Conservation (phyloP, 305 asterid genomes). For the Fraxinus platypoda region DNA sequence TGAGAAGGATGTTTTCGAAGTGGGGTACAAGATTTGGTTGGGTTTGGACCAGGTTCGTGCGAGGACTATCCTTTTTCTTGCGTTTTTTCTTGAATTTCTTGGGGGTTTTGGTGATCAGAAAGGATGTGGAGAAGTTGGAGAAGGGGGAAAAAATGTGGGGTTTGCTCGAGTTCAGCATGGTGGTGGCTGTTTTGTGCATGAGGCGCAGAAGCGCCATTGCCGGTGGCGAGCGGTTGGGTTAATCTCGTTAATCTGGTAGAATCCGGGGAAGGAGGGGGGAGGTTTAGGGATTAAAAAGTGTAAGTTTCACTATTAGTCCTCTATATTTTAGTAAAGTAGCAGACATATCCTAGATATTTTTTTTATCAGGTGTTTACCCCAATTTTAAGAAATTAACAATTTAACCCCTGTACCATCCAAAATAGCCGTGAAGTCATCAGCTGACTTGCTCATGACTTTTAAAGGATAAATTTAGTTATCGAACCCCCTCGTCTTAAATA, state of each 20-base stretch:
- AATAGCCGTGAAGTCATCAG: neutral
- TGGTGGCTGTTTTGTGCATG: constrained; percentile 24
- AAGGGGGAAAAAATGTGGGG: constrained; percentile 21
- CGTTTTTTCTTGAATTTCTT: constrained; percentile 71
- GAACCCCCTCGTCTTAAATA: neutral
- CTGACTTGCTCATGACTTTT: neutral
- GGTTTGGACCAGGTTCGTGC: constrained; percentile 69
- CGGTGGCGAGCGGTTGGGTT: neutral
- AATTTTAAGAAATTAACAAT: neutral
- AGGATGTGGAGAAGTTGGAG: constrained; percentile 72
- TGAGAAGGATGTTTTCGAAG: constrained; percentile 59
- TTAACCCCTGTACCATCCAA: neutral
- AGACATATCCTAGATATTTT: neutral
- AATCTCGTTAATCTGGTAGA: neutral
- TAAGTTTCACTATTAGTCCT: neutral
- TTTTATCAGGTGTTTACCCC: neutral
- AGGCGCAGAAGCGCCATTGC: constrained; percentile 37
- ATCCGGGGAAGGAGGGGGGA: neutral
- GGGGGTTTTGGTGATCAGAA: constrained; percentile 80
- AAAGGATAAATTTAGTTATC: neutral
- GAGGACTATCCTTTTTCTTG: constrained; percentile 63
- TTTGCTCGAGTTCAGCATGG: constrained; percentile 25
- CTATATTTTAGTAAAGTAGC: neutral
- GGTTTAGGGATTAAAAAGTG: neutral
- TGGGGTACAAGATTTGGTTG: constrained; percentile 53